These are phyloP conservation scores for Epithele typhae DNA, from an alignment of 768 basidiomycete genomes.

Conservation along the genomic window DNA sequence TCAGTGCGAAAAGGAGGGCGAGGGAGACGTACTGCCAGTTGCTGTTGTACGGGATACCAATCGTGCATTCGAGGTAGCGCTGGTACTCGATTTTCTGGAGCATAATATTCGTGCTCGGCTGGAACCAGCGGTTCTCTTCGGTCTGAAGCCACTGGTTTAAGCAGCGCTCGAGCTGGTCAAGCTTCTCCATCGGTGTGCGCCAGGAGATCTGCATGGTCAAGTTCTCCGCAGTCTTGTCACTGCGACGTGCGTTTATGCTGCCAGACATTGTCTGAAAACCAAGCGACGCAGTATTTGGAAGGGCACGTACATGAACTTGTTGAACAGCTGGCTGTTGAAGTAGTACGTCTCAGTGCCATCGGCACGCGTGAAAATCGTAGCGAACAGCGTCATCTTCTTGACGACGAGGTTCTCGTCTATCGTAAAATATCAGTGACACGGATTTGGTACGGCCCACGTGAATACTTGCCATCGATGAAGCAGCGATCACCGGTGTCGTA, in stretches of 20 bases:
- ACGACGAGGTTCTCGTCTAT: conserved; percentile 67
- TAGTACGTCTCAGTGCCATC: conserved; percentile 82
- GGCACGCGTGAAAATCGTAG: conserved; percentile 67
- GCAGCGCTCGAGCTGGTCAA: conserved; percentile 62
- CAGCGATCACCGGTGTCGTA: conserved; percentile 83
- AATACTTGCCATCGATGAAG: conserved; percentile 55
- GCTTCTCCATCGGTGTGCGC: conserved; percentile 66
- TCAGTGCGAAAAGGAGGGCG: background rate
- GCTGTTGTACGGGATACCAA: conserved; percentile 53
- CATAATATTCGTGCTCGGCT: conserved; percentile 59
- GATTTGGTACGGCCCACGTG: background rate
- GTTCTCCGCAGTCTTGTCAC: conserved; percentile 69
- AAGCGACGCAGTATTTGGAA: background rate
- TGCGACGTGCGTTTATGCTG: conserved; percentile 70
- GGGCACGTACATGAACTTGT: conserved; percentile 61
- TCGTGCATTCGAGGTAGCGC: conserved; percentile 62
- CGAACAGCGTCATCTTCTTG: conserved; percentile 78
- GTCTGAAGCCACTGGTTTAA: conserved; percentile 75
- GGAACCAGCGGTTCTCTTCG: conserved; percentile 78
- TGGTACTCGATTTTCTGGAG: conserved; percentile 65
- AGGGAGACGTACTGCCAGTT: conserved; percentile 30
- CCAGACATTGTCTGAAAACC: conserved; percentile 1
- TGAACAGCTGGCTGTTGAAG: conserved; percentile 74
- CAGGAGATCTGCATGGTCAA: conserved; percentile 70
- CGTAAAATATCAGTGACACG: background rate